Evolutionary conservation across 106 monocot species (phyloP).

Genomic region (Gastrodia elata): DNA sequence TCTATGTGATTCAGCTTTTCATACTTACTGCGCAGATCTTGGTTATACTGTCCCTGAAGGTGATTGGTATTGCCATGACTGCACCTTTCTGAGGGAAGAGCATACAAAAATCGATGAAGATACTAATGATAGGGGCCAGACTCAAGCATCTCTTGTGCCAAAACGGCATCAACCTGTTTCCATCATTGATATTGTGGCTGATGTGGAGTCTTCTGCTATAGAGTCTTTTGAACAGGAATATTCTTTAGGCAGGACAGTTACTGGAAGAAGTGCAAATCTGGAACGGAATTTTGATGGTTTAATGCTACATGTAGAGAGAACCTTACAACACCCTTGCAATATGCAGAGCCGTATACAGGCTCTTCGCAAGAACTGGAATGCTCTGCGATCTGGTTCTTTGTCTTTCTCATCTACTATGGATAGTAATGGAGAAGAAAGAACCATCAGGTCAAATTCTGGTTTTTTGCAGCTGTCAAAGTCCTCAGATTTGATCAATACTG

Average conservation of each 20-base stretch:
- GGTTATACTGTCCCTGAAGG: constrained; percentile 63
- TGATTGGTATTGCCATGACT: constrained; percentile 80
- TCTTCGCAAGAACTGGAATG: constrained; percentile 64
- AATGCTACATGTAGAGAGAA: constrained; percentile 14
- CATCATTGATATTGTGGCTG: constrained; percentile 18
- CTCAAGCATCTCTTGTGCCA: constrained; percentile 3
- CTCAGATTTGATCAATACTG: neutral
- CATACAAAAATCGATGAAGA: constrained; percentile 33
- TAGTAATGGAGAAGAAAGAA: neutral
- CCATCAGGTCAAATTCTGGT: neutral
- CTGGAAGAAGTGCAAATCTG: neutral
- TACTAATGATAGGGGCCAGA: constrained; percentile 12
- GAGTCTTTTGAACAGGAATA: neutral
- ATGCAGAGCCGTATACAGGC: constrained; percentile 26
- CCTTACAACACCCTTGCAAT: constrained; percentile 32
- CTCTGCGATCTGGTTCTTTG: constrained; percentile 40
- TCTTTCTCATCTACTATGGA: constrained; percentile 25
- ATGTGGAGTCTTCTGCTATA: neutral
- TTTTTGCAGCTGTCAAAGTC: constrained; percentile 1
- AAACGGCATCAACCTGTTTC: constrained; percentile 13
- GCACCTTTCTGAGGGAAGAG: constrained; percentile 30
- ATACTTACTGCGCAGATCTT: constrained; percentile 64
- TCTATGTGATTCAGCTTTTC: constrained; percentile 62
- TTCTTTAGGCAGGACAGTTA: neutral
- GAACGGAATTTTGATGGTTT: neutral